Evolutionary conservation across 108 stramenopile species (phyloP).

Genomic region (Epipyxis sp.): DNA sequence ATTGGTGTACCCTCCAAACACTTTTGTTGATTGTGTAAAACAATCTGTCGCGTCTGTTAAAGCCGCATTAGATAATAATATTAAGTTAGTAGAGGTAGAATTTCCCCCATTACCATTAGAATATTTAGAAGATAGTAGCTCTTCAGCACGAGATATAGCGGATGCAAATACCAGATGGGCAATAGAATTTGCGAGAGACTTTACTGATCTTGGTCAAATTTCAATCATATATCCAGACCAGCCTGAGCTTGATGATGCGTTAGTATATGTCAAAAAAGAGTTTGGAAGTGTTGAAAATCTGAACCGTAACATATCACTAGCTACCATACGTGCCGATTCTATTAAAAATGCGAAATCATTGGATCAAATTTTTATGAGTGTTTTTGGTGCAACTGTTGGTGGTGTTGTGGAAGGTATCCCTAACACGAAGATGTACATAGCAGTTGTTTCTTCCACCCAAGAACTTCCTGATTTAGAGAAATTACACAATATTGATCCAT

Average conservation of each 20-base stretch:
- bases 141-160: constrained; percentile 81
- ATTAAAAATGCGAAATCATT: constrained; percentile 35
- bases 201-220: constrained; percentile 55
- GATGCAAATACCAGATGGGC: constrained; percentile 83
- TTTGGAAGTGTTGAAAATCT: not conserved
- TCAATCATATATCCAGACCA: constrained; percentile 38
- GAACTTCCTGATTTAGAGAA: constrained; percentile 90
- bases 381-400: constrained; percentile 72
- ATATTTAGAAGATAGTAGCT: constrained; percentile 83
- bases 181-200: constrained; percentile 70
- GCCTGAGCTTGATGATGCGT: constrained; percentile 42
- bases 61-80: constrained; percentile 56
- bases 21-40: not conserved
- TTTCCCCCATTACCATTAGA: constrained; percentile 75
- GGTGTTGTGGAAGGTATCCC: constrained; percentile 59
- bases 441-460: constrained; percentile 65
- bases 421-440: constrained; percentile 71
- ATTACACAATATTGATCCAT: constrained; percentile 52
- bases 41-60: not conserved
- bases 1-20: not conserved
- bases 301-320: not conserved
- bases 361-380: constrained; percentile 72
- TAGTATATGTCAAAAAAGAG: constrained; percentile 31
- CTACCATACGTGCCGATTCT: not conserved
- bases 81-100: constrained; percentile 79